These are phyloP conservation scores for Saccharomycopsis sp. DNA, from an alignment of 805 yeast species.

Conservation along the genomic window DNA sequence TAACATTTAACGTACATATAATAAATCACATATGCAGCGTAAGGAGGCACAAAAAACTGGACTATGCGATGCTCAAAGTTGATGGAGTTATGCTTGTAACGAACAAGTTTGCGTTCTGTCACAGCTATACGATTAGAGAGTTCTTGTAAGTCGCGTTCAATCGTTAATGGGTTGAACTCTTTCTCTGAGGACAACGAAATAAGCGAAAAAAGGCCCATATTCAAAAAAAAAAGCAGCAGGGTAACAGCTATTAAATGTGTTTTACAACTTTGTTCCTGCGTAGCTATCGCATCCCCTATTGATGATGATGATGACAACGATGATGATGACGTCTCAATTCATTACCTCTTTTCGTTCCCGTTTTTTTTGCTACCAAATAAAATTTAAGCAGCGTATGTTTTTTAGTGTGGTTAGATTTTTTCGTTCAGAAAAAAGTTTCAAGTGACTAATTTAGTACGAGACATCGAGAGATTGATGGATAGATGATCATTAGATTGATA, in stretches of 20 bases:
- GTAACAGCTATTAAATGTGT: too few species aligned
- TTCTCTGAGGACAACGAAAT: neutral
- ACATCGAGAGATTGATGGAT: neutral
- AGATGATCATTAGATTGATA: neutral
- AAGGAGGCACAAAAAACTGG: neutral
- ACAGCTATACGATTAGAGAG: constrained; percentile 1
- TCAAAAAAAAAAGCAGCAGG: neutral
- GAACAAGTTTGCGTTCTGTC: constrained; percentile 8
- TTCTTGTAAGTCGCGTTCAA: constrained; percentile 22
- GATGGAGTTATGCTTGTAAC: neutral
- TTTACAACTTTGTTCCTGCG: too few species aligned
- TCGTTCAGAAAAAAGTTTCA: neutral
- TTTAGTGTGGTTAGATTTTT: too few species aligned
- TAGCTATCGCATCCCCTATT: neutral
- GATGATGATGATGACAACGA: too few species aligned
- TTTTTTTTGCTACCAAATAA: neutral
- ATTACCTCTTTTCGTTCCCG: neutral
- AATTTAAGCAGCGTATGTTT: too few species aligned
- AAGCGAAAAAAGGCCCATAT: neutral
- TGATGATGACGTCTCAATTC: neutral
- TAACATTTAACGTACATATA: neutral
- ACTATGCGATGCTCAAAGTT: neutral
- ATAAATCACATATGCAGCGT: neutral
- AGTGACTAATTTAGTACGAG: neutral
- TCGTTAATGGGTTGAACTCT: constrained; percentile 16